Evolutionary conservation across 2,329 filamentous ascomycete genomes (phyloP).

Genomic region (Metarhizium guizhouense): DNA sequence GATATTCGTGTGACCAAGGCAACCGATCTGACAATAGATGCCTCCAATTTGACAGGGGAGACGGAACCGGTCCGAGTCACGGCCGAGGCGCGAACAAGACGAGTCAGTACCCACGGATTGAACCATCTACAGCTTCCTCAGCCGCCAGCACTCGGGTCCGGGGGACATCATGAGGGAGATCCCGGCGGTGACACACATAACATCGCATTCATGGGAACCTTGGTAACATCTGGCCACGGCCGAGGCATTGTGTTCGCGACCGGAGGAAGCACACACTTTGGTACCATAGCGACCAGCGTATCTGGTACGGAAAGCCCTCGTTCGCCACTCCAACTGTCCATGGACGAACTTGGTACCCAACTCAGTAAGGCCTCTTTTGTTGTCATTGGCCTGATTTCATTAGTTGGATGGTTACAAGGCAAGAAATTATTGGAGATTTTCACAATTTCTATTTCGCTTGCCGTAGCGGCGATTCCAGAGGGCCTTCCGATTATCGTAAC

Average conservation of each 20-base stretch:
- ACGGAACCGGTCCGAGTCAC: constrained; percentile 85
- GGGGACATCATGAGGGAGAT: constrained; percentile 50
- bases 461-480: constrained; percentile 92
- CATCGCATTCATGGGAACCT: constrained; percentile 95
- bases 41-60: constrained; percentile 93
- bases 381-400: constrained; percentile 85
- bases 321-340: constrained; percentile 87
- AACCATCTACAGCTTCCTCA: constrained; percentile 19
- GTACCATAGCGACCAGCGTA: constrained; percentile 87
- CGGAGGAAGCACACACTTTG: constrained; percentile 88
- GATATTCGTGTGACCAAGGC: constrained; percentile 91
- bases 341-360: constrained; percentile 95
- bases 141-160: constrained; percentile 31
- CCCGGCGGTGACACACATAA: constrained; percentile 67
- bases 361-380: constrained; percentile 94
- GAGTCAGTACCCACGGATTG: constrained; percentile 17
- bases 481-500: constrained; percentile 97
- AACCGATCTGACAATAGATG: constrained; percentile 85
- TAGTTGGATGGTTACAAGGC: constrained; percentile 84
- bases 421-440: constrained; percentile 90
- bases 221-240: constrained; percentile 90
- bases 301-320: constrained; percentile 92
- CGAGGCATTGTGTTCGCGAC: constrained; percentile 97
- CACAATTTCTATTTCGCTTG: constrained; percentile 92
- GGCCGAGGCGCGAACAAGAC: constrained; percentile 43